These are phyloP conservation scores for Trametes cingulata DNA, from an alignment of 768 basidiomycete genomes.

Conservation along the genomic window DNA sequence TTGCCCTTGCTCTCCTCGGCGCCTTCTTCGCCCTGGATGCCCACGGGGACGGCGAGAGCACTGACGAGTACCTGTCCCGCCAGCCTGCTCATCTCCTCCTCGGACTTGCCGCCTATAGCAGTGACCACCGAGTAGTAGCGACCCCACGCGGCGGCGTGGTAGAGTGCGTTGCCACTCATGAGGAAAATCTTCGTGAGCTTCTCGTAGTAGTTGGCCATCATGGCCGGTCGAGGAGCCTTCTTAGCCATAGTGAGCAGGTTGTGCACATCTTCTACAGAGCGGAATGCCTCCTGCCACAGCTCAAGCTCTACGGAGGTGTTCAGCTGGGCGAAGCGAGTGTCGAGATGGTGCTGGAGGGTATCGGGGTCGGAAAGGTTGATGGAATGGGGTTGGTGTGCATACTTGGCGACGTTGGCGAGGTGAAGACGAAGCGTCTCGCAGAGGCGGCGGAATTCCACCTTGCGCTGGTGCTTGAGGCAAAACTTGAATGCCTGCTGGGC, in stretches of 20 bases:
- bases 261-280: slow-evolving; percentile 97
- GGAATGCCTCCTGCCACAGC: slow-evolving; percentile 98
- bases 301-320: slow-evolving; percentile 97
- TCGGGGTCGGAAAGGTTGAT: slow-evolving; percentile 97
- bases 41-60: slow-evolving; percentile 91
- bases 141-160: slow-evolving; percentile 96
- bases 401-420: slow-evolving; percentile 92
- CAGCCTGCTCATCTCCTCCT: slow-evolving; percentile 77
- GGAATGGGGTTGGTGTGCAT: slow-evolving; percentile 88
- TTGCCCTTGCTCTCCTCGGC: slow-evolving; percentile 61
- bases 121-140: slow-evolving; percentile 76
- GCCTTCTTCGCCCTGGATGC: slow-evolving; percentile 50
- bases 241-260: slow-evolving; percentile 92
- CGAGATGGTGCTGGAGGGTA: slow-evolving; percentile 92
- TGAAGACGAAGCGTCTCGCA: slow-evolving; percentile 97
- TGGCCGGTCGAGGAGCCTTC: slow-evolving; percentile 86
- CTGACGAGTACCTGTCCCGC: slow-evolving; percentile 91
- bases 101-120: slow-evolving; percentile 68
- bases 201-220: slow-evolving; percentile 99
- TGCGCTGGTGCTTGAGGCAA: slow-evolving; percentile 89
- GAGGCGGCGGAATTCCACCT: slow-evolving; percentile 95
- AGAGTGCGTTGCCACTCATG: slow-evolving; percentile 91
- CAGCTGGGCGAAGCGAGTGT: slow-evolving; percentile 95
- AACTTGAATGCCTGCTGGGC: slow-evolving; percentile 98
- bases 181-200: slow-evolving; percentile 96